Evolutionary conservation across 108 stramenopile species (phyloP).

Genomic region (Asterionellopsis glacialis): DNA sequence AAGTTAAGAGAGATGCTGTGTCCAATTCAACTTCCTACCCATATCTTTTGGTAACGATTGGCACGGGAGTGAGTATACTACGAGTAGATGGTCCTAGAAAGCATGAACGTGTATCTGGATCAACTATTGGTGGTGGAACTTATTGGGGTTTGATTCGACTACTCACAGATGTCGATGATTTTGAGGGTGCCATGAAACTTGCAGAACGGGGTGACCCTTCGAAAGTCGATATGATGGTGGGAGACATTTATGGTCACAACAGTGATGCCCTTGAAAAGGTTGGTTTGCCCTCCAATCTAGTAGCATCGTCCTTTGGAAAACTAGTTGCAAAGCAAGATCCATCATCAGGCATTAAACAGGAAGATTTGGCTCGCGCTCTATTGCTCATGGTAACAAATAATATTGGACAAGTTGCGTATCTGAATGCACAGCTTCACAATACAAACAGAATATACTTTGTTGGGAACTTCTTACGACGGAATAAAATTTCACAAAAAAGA

Average conservation of each 20-base stretch:
- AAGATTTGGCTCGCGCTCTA: constrained; percentile 93
- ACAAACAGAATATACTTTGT: constrained; percentile 93
- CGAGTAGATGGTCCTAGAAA: constrained; percentile 91
- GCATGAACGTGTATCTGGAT: constrained; percentile 96
- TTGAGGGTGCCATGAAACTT: constrained; percentile 87
- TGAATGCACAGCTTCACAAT: constrained; percentile 89
- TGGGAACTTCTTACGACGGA: constrained; percentile 95
- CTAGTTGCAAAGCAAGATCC: constrained; percentile 87
- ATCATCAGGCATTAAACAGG: constrained; percentile 73
- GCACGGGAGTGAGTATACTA: constrained; percentile 94
- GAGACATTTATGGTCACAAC: constrained; percentile 95
- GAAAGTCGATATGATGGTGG: constrained; percentile 87
- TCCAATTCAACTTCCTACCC: constrained; percentile 74
- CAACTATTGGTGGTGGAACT: constrained; percentile 98
- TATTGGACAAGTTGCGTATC: constrained; percentile 95
- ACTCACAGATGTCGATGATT: constrained; percentile 87
- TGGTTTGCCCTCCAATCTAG: constrained; percentile 80
- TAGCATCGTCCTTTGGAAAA: constrained; percentile 99
- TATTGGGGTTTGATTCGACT: constrained; percentile 98
- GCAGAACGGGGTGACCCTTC: constrained; percentile 90
- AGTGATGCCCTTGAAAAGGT: constrained; percentile 87
- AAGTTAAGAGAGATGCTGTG: constrained; percentile 79
- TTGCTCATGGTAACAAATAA: constrained; percentile 98
- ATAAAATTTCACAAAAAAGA: constrained; percentile 83
- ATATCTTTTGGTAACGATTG: constrained; percentile 95